phyloP scores from a whole-genome alignment of 257 asterid species.

The Scutellaria minor region DNA sequence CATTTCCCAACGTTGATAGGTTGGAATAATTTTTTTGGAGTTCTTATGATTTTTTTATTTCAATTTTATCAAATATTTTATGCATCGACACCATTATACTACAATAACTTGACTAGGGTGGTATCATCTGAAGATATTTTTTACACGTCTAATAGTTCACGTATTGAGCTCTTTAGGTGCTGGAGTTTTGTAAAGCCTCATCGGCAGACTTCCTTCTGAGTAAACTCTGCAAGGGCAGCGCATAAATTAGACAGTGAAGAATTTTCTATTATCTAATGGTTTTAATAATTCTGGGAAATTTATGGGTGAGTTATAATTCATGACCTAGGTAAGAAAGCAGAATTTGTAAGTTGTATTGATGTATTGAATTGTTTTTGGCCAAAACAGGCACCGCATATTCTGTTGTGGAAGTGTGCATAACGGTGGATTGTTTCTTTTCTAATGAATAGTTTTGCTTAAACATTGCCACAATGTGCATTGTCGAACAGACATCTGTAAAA shows the following conservation, averaged over 20 bases:
- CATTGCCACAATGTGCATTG: too few relatives aligned
- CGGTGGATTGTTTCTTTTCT: conserved; percentile 4
- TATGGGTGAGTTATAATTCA: neutral
- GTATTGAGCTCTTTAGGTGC: conserved; percentile 20
- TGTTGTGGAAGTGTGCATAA: neutral
- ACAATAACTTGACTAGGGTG: conserved; percentile 14
- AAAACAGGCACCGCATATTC: neutral
- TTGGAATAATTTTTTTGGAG: conserved; percentile 38
- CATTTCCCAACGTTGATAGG: conserved; percentile 58
- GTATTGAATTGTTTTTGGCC: conserved; percentile 11
- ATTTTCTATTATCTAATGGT: neutral
- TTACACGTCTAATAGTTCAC: neutral
- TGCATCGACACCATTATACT: conserved; percentile 14
- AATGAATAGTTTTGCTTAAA: neutral
- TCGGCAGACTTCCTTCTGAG: neutral
- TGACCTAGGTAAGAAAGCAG: neutral
- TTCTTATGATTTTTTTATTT: conserved; percentile 27
- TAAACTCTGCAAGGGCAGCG: neutral
- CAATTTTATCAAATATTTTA: neutral
- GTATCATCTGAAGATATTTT: neutral
- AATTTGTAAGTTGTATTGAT: neutral
- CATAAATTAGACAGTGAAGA: neutral
- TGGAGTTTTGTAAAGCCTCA: neutral
- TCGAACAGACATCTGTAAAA: too few relatives aligned
- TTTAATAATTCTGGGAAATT: neutral